A percentile compares a stretch with the other conserved stretches of the same genome.
Evolutionary conservation across 202 grass and related monocot species (phyloP).

Genomic region (Zizania palustris): DNA sequence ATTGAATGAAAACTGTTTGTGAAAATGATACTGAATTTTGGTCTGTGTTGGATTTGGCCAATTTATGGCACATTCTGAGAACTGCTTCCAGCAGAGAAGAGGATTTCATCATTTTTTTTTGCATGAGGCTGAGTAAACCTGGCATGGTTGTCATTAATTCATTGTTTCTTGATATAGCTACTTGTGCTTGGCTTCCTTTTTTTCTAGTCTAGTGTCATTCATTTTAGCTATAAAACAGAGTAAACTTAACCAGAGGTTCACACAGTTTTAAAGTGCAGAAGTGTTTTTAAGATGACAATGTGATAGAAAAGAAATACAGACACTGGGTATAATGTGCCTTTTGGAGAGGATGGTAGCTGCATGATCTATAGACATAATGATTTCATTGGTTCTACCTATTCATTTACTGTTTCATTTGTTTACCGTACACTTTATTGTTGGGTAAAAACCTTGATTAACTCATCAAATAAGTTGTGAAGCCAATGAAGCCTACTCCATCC

Average conservation of each 20-base stretch:
- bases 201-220: not conserved
- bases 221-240: slow-evolving; percentile 6
- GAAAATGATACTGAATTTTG: not conserved
- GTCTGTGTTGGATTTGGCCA: slow-evolving; percentile 11
- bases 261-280: not conserved
- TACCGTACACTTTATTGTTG: slow-evolving; percentile 14
- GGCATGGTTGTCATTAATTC: not conserved
- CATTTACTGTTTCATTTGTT: not conserved
- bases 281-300: not conserved
- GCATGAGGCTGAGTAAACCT: not conserved
- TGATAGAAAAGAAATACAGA: slow-evolving; percentile 12
- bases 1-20: slow-evolving; percentile 1
- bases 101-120: slow-evolving; percentile 14
- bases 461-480: not conserved
- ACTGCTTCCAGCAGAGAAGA: not conserved
- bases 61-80: not conserved
- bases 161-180: not conserved
- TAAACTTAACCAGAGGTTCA: not conserved
- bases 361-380: slow-evolving; percentile 20
- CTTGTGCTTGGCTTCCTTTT: slow-evolving; percentile 2
- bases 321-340: not conserved
- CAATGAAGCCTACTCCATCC: slow-evolving; percentile 5
- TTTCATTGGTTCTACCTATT: slow-evolving; percentile 16
- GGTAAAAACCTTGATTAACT: not conserved
- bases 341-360: not conserved